Evolutionary conservation across 208 protist genomes (phyloP), one percentile per base, ranked within the genome.

Genomic region (Crithidia expoeki): DNA sequence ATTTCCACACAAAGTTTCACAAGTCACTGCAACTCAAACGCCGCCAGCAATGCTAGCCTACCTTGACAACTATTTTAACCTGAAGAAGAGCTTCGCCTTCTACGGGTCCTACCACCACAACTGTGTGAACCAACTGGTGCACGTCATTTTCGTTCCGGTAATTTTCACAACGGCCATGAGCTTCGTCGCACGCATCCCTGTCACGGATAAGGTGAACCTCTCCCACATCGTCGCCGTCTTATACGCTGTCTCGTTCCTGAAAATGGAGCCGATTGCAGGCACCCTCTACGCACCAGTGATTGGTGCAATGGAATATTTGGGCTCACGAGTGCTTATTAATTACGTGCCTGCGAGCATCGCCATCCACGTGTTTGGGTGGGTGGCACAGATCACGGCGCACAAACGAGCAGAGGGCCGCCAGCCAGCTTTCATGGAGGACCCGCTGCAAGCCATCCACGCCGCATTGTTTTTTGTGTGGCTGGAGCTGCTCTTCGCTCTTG

Each of bases 371-470:
- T 19, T 75, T 34, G 80, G 76, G 10, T 93, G 78, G 86, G 62
- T 61, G 2, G 32, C 71, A 7, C 84, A 97, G 79, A 91, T 96
- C 23, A 1, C 92, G 10, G 78, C 80, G 19, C 93, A 94, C 72
- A 80, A 74, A 38, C 62, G 72, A 21, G 76, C 73, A 30, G 83
- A 91, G 58, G 23, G 60, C 11, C 84, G 89, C 21, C 53, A 68
- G 51, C 93, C 93, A 6, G 89, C 93, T 17, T 84, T 97, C 32
- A 61, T 84, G 28, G 88, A 95, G 34, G 87, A 92, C 60, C 79
- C 90, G 11, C 49, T 90, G 10, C 92, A 97, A 69, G 77, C 86
- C 42, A 57, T 89, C 34, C 83, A 87, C 67, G 63, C 85, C 19
- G 81, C 85, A 16, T 73, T 87, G 47, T 86, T 90, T 62, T 89